These are phyloP conservation scores for Comarum palustre DNA, from an alignment of 306 rosid genomes.

Conservation along the genomic window DNA sequence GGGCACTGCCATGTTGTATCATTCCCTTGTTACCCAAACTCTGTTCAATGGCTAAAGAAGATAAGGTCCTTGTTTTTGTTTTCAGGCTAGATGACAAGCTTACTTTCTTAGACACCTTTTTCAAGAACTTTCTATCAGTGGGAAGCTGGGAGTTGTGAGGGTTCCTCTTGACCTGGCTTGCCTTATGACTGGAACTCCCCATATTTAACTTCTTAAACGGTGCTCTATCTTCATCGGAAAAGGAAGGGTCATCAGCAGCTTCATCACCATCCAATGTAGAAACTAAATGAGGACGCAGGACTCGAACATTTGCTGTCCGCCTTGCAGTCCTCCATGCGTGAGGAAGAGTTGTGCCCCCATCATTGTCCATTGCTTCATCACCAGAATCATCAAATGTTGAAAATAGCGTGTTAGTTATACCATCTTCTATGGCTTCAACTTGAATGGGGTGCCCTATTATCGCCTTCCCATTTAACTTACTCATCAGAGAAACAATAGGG, in stretches of 20 bases:
- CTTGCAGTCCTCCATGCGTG: conserved; percentile 97
- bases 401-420: conserved; percentile 60
- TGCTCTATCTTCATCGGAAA: conserved; percentile 48
- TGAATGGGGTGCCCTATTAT: conserved; percentile 91
- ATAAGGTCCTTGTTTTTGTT: conserved; percentile 92
- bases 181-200: conserved; percentile 54
- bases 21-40: conserved; percentile 48
- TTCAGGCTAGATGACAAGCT: conserved; percentile 80
- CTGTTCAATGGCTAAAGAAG: conserved; percentile 70
- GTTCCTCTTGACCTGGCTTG: conserved; percentile 44
- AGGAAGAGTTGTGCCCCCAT: conserved; percentile 64
- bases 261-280: conserved; percentile 57
- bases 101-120: conserved; percentile 60
- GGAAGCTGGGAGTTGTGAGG: conserved; percentile 34
- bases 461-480: conserved; percentile 83
- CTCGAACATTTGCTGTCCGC: conserved; percentile 87
- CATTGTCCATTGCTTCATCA: conserved; percentile 51
- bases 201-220: conserved; percentile 44
- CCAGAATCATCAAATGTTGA: conserved; percentile 52
- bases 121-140: conserved; percentile 50
- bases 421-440: conserved; percentile 73
- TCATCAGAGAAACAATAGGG: conserved; percentile 85
- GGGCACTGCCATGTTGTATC: conserved; percentile 45
- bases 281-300: conserved; percentile 73
- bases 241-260: conserved; percentile 39